Percentiles rank a stretch among this genome's conserved stretches.
These are phyloP conservation scores for Myriosclerotinia duriaeana DNA, from an alignment of 2,329 filamentous ascomycete species.

Conservation along the genomic window DNA sequence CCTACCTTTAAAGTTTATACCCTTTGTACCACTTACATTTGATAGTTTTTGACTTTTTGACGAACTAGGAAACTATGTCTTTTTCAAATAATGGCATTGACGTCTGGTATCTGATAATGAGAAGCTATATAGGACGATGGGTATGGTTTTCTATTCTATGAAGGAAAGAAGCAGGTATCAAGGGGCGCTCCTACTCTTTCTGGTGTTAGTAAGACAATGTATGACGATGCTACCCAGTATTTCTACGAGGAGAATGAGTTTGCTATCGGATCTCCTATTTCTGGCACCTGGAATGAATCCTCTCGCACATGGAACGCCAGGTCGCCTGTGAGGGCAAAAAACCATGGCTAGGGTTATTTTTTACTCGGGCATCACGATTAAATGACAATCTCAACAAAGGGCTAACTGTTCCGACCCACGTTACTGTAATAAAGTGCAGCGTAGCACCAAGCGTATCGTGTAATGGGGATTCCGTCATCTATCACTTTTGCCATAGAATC, in stretches of 20 bases:
- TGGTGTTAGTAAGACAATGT: neutral
- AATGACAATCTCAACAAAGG: neutral
- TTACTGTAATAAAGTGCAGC: neutral
- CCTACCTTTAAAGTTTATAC: neutral
- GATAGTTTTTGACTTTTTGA: neutral
- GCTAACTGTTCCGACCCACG: neutral
- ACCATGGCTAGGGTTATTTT: too few species aligned
- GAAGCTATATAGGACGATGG: neutral
- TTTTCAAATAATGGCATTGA: neutral
- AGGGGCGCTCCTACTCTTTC: too few species aligned
- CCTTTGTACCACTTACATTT: neutral
- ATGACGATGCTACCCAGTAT: neutral
- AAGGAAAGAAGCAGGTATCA: neutral
- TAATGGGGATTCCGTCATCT: too few species aligned
- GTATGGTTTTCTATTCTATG: neutral
- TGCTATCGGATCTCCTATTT: neutral
- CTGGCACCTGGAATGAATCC: too few species aligned
- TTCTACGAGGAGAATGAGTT: neutral
- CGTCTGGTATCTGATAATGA: neutral
- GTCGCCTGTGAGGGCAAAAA: too few species aligned
- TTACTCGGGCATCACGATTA: neutral
- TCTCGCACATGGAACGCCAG: neutral
- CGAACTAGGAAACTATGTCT: neutral
- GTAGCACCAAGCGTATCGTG: too few species aligned
- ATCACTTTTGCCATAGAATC: too few species aligned